Evolutionary conservation across 208 protist genomes (phyloP), one percentile per base, ranked within the genome.

Genomic region (Leishmania lainsoni): DNA sequence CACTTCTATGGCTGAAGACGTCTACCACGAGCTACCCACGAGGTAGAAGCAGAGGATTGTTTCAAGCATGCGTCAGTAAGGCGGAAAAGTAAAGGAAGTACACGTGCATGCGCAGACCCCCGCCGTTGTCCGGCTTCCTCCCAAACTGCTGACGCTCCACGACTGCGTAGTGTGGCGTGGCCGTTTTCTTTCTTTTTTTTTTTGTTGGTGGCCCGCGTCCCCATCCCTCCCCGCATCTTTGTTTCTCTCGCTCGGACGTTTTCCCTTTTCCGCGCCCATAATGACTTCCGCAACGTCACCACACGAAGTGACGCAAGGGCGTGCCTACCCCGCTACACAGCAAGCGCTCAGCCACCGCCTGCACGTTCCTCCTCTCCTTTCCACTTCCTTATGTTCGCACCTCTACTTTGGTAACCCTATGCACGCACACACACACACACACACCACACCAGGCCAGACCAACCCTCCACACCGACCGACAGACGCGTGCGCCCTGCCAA

Each of bases 1-100:
- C 66, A 35, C 66, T 32, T 80, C 81, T 35, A 81, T 89, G 73
- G 75, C 78, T 9, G 83, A 85, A 63, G 86, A 89, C n/a, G 83
- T 81, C 22, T 87, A 86, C 52, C 66, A 72, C 22, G 76, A 74
- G 69, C 35, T 5, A 74, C 5, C 69, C 10, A 54, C 29, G 39
- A 71, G 8, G 3, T 2, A 54, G 3, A 3, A 5, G 45, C 17
- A 54, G 20, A 54, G 56, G 54, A 54, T n/a, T 17, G n/a, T 14
- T 1, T 0, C 6, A 35, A 3, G 10, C 4, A 3, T 5, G 5
- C 59, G 12, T 14, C 58, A 9, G 8, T 14, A 8, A 66, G 16
- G 12, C 17, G 20, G 29, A 39, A 39, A 32, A 17, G 63, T 0
- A 68, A n/a, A 71, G 0, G 9, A 29, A 6, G 14, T n/a, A 20